Conservation (phyloP, 1,284 basidiomycete species). For the Phellopilus nigrolimitatus region DNA sequence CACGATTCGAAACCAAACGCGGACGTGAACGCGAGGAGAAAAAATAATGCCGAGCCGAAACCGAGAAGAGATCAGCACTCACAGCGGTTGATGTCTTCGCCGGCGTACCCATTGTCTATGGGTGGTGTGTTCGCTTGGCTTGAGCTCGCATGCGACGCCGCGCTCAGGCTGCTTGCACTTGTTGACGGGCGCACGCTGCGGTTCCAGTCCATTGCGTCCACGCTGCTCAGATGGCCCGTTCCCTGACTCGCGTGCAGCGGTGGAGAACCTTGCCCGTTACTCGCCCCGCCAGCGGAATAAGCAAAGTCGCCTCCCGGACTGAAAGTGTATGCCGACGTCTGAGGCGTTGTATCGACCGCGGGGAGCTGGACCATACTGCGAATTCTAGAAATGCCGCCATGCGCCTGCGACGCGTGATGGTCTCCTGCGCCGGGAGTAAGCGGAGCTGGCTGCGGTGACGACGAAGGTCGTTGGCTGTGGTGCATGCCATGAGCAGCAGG, state of each 20-base stretch:
- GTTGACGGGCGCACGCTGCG: constrained; percentile 60
- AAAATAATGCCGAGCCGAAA: constrained; percentile 6
- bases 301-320: constrained; percentile 71
- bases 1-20: constrained; percentile 24
- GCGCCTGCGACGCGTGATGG: constrained; percentile 13
- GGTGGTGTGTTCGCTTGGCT: constrained; percentile 80
- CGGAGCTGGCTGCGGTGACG: constrained; percentile 59
- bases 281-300: constrained; percentile 48
- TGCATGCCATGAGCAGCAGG: constrained; percentile 17
- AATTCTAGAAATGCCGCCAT: constrained; percentile 53
- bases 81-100: constrained; percentile 75
- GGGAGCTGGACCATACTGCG: constrained; percentile 76
- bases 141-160: constrained; percentile 65
- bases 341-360: constrained; percentile 45
- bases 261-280: constrained; percentile 22
- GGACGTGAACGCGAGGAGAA: constrained; percentile 1
- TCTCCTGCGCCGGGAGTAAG: constrained; percentile 1
- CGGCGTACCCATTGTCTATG: constrained; percentile 42
- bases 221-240: constrained; percentile 39
- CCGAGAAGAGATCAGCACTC: constrained; percentile 37
- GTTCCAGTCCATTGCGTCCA: constrained; percentile 34
- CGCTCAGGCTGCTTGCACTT: constrained; percentile 65
- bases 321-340: constrained; percentile 46
- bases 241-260: constrained; percentile 27
- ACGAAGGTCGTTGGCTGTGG: constrained; percentile 47